Percentiles rank a stretch among this genome's conserved stretches.
These are phyloP conservation scores for Arctium minus DNA, from an alignment of 129 eudicot genomes.

Conservation along the genomic window DNA sequence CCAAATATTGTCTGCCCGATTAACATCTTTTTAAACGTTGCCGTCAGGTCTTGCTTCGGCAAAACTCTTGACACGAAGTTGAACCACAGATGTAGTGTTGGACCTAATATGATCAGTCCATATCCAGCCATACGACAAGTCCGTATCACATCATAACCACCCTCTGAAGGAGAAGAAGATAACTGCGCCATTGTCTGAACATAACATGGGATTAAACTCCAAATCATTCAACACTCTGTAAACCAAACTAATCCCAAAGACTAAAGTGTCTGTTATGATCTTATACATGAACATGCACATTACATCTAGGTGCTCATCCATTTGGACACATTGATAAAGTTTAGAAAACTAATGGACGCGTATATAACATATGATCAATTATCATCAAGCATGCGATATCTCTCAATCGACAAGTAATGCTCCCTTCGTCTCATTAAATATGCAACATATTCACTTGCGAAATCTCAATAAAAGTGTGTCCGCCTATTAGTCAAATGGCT, in stretches of 20 bases:
- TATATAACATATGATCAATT: background rate
- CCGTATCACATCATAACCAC: constrained; percentile 58
- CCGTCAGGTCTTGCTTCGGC: constrained; percentile 61
- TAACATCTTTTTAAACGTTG: constrained; percentile 66
- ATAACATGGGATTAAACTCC: background rate
- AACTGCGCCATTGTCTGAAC: constrained; percentile 48
- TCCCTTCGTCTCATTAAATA: background rate
- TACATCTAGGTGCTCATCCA: background rate
- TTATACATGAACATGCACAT: background rate
- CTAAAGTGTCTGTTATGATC: background rate
- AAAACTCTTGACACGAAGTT: constrained; percentile 58
- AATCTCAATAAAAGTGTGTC: background rate
- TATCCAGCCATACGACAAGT: constrained; percentile 92
- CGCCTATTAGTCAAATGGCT: background rate
- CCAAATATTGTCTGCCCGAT: constrained; percentile 75
- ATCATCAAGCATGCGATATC: background rate
- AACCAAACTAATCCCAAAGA: background rate
- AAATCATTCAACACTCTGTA: background rate
- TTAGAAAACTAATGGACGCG: background rate
- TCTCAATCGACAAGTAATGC: background rate
- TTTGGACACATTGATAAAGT: background rate
- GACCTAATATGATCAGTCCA: constrained; percentile 74
- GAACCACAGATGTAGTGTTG: constrained; percentile 83
- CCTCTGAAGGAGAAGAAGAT: constrained; percentile 28
- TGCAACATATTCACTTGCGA: background rate